Evolutionary conservation across 768 basidiomycete species (phyloP).

Genomic region (Kwoniella dendrophila): DNA sequence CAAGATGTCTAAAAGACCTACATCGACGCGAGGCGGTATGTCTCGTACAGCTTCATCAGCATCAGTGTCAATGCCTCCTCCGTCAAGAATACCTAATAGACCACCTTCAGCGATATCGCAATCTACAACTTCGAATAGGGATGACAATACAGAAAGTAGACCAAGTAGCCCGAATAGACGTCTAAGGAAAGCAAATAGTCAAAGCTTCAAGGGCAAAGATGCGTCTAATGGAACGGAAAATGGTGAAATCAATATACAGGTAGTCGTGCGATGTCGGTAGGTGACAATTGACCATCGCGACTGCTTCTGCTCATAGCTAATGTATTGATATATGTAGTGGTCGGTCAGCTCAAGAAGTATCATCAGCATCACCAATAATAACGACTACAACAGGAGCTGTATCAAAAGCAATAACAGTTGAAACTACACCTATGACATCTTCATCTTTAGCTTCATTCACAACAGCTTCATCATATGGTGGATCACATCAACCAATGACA

Average conservation of each 20-base stretch:
- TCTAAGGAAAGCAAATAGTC: slow-evolving; percentile 14
- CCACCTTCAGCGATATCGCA: slow-evolving; percentile 37
- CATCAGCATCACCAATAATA: slow-evolving; percentile 84
- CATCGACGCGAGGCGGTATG: slow-evolving; percentile 16
- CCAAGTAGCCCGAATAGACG: slow-evolving; percentile 27
- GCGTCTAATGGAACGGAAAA: slow-evolving; percentile 48
- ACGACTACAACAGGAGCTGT: slow-evolving; percentile 76
- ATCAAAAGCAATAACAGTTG: slow-evolving; percentile 75
- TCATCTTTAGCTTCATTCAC: slow-evolving; percentile 43
- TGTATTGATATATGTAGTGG: slow-evolving; percentile 37
- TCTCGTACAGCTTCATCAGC: slow-evolving; percentile 36
- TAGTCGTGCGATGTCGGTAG: slow-evolving; percentile 84
- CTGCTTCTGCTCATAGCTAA: background rate
- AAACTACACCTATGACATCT: slow-evolving; percentile 60
- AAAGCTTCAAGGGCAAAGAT: slow-evolving; percentile 19
- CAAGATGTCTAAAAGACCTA: slow-evolving; percentile 44
- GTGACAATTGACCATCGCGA: slow-evolving; percentile 20
- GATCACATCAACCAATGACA: slow-evolving; percentile 40
- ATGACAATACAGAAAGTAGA: slow-evolving; percentile 13
- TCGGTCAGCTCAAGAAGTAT: slow-evolving; percentile 80
- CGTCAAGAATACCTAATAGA: slow-evolving; percentile 37
- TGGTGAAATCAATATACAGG: slow-evolving; percentile 83
- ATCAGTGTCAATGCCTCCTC: slow-evolving; percentile 49
- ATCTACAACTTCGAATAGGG: slow-evolving; percentile 21
- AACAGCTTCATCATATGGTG: slow-evolving; percentile 50